Evolutionary conservation across 164 flowering plant species (phyloP), one percentile per base, ranked within the genome.

Genomic region (Umbilicus rupestris): DNA sequence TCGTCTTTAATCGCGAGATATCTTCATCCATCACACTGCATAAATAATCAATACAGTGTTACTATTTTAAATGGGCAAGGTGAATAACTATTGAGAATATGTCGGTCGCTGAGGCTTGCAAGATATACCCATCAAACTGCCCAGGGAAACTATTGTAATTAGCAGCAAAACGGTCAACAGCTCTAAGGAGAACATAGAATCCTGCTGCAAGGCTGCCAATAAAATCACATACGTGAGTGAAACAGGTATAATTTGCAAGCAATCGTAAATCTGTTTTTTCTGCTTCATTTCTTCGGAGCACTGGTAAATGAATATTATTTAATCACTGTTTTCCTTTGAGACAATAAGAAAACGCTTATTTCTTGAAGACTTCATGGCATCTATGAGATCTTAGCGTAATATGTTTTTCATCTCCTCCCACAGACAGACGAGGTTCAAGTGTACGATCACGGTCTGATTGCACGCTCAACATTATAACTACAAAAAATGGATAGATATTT

Each of bases 121-220:
- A 55, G 22, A 28, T 12, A 11, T 84, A 94, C 97, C 93, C 92
- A 68, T 91, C 93, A 83, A 84, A 84, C 70, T 87, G 80, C 50
- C 99, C 99, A 66, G 99, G 99, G 68, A 87, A 89, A 70, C 84
- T 82, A 74, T 89, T 91, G 77, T 79, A 94, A 73, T 84, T 89
- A n/a, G 89, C 81, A 66, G 87, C 84, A 77, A 85, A 92, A 12
- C 89, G 85, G 60, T 95, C 99, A 33, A 80, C 97, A 64, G 99
- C 97, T 75, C 97, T 84, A 63, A 95, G 88, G 66, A 95, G 83
- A 76, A 91, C 80, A 70, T 89, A 95, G 59, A 94, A 89, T 24
- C 92, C 96, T 37, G 77, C 79, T 63, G 97, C 89, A 70, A 67
- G 39, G 74, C 99, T 95, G 88, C 65, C 17, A 72, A 28, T 72